Evolutionary conservation across 2,329 filamentous ascomycete genomes (phyloP).

Genomic region (Alternaria gansuensis): DNA sequence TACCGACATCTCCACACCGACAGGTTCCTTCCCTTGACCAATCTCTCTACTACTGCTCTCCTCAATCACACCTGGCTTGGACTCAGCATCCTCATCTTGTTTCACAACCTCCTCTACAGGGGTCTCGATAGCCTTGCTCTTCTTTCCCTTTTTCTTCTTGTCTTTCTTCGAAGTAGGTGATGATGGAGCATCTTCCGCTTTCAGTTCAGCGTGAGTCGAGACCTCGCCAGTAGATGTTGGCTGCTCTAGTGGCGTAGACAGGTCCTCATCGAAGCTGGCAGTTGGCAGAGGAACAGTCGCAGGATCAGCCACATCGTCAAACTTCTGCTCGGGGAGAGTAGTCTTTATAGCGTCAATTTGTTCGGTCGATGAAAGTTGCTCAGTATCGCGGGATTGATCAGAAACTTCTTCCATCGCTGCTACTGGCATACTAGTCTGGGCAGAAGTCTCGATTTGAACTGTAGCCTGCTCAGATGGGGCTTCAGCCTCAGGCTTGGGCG

Average conservation of each 20-base stretch:
- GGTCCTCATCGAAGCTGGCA: conserved; percentile 9
- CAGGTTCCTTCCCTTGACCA: neutral
- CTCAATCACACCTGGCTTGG: neutral
- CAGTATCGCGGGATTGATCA: neutral
- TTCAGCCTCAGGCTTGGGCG: conserved; percentile 12
- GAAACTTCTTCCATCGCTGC: neutral
- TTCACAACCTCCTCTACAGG: conserved; percentile 16
- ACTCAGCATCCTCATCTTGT: neutral
- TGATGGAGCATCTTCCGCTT: conserved; percentile 9
- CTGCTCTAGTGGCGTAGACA: conserved; percentile 5
- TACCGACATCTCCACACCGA: neutral
- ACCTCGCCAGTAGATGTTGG: neutral
- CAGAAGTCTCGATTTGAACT: neutral
- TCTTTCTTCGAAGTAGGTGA: conserved; percentile 27
- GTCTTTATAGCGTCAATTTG: neutral
- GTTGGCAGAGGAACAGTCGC: conserved; percentile 12
- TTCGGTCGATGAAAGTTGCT: neutral
- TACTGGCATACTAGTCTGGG: neutral
- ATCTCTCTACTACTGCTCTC: neutral
- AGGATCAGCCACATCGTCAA: conserved; percentile 6
- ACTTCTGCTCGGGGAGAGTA: neutral
- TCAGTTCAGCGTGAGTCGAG: neutral
- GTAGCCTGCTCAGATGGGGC: conserved; percentile 5
- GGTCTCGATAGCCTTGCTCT: conserved; percentile 22
- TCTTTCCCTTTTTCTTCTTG: conserved; percentile 40